phyloP scores from a whole-genome alignment of 495 filamentous ascomycete genomes.

The Talaromyces trachyspermus region DNA sequence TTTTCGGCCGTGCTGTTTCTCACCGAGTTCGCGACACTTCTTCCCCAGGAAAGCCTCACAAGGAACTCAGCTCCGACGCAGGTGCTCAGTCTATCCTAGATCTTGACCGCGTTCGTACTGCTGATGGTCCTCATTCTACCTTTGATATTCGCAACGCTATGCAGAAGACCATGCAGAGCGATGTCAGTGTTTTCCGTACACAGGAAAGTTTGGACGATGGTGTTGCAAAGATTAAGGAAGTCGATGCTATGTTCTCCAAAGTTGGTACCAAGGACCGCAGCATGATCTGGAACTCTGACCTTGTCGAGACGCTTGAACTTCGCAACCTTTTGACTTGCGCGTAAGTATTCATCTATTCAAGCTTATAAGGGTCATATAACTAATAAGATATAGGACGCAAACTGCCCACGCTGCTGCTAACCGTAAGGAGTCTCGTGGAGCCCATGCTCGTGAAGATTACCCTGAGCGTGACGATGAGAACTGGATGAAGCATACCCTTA shows the following conservation, averaged over 20 bases:
- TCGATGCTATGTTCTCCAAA: conserved; percentile 72
- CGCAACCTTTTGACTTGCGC: conserved; percentile 93
- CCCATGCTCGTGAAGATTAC: conserved; percentile 92
- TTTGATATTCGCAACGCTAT: conserved; percentile 82
- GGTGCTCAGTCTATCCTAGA: conserved; percentile 79
- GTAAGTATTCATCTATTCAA: conserved; percentile 40
- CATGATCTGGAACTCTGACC: conserved; percentile 99
- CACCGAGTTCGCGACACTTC: conserved; percentile 92
- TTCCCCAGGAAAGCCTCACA: conserved; percentile 67
- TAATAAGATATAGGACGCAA: conserved; percentile 51
- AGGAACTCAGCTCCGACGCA: conserved; percentile 70
- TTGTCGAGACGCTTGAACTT: conserved; percentile 91
- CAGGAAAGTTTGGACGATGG: conserved; percentile 85
- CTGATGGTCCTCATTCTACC: conserved; percentile 77
- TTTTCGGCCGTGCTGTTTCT: conserved; percentile 93
- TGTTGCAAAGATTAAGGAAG: conserved; percentile 67
- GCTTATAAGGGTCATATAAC: not conserved
- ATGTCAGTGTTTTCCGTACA: conserved; percentile 95
- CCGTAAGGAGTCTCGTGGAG: conserved; percentile 89
- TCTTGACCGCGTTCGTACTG: conserved; percentile 76
- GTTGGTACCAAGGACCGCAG: conserved; percentile 92
- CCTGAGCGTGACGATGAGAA: conserved; percentile 86
- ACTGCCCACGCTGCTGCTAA: conserved; percentile 79
- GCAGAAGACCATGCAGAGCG: conserved; percentile 97
- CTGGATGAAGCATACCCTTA: conserved; percentile 98